A percentile compares a stretch with the other conserved stretches of the same genome.
Conservation (phyloP, 306 rosid genomes). For the Vigna unguiculata region DNA sequence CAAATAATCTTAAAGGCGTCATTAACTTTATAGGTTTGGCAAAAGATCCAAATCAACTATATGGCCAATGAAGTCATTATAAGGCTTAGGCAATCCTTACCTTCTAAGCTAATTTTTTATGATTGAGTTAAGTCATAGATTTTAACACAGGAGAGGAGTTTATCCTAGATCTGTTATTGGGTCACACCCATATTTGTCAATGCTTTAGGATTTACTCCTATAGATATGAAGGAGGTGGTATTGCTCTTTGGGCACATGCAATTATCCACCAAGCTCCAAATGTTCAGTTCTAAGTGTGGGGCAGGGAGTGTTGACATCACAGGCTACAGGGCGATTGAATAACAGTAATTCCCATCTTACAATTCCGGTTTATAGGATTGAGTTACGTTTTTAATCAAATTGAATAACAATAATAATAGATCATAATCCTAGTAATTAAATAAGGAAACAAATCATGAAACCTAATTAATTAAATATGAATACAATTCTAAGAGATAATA, state of each 20-base stretch:
- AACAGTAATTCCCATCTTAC: too few species aligned
- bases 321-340: too few species aligned
- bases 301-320: background rate
- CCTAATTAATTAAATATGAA: background rate
- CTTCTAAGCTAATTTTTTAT: too few species aligned
- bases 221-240: too few species aligned
- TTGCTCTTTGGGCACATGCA: background rate
- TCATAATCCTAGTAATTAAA: background rate
- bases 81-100: background rate
- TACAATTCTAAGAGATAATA: background rate
- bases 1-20: background rate
- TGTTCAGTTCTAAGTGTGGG: background rate
- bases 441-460: conserved; percentile 1
- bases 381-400: background rate
- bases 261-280: too few species aligned
- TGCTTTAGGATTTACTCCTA: too few species aligned
- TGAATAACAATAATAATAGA: background rate
- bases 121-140: background rate
- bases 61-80: background rate
- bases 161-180: background rate
- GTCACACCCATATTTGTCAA: background rate
- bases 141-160: too few species aligned
- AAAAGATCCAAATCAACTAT: background rate
- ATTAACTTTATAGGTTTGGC: background rate
- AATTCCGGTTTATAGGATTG: background rate